Evolutionary conservation across 495 filamentous ascomycete genomes (phyloP), one percentile per base, ranked within the genome.

Genomic region (Talaromyces ruber): DNA sequence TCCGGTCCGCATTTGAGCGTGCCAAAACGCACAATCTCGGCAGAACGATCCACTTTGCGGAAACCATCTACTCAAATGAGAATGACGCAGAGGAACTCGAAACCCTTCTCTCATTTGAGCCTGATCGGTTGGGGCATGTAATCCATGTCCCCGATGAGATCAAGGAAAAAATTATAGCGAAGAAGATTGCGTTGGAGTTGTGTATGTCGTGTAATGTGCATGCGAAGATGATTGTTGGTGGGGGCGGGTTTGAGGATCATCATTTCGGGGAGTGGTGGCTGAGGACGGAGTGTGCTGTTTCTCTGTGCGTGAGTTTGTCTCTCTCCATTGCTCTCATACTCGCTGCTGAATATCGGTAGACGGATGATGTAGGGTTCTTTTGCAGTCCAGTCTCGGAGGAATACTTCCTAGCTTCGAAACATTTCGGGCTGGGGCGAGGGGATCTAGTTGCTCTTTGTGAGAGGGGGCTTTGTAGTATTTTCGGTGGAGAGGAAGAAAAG

Each of bases 301-400:
- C 77, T 18, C 64, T 88, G 34, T 84, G 85, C 72, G 84, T 88
- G 70, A 72, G 84, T 82, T 66, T n/a, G n/a, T 58, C 63, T 32
- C 60, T 32, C 64, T 51, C 28, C 64, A 57, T 16, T 64, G 53
- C 54, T 64, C 28, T 12, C 52, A 52, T 6, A 32, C 2, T 2
- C 18, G 16, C 5, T 2, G 14, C 22, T 65, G 22, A 28, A 45
- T 32, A 63, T 55, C 7, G 43, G 25, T 64, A 93, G 90, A 95
- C 90, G 1, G 91, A 95, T 72, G 91, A 95, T 72, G 89, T 96
- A 22, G 91, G 91, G 2, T 83, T 94, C 43, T 93, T 96, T 62
- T 86, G 84, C 45, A 92, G 88, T 70, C 80, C 82, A 1, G 72
- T 93, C n/a, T 92, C 88, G 12, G 86, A 92, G 64, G 91, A 96